Conservation (phyloP, 768 basidiomycete species). For the Mycena vitilis region DNA sequence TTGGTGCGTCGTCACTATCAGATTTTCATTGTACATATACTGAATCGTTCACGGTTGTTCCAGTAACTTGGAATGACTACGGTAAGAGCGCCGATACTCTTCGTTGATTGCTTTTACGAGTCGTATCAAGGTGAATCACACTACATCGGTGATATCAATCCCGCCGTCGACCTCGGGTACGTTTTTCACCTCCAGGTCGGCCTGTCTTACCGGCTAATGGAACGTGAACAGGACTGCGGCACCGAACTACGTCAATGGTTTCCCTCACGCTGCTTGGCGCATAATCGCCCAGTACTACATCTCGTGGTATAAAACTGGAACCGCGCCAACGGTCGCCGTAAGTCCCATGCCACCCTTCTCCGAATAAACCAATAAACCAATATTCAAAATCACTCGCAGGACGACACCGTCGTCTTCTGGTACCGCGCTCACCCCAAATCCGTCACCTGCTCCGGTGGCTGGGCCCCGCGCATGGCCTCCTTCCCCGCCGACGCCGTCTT, state of each 20-base stretch:
- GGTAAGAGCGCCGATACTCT: constrained; percentile 12
- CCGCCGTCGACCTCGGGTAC: constrained; percentile 39
- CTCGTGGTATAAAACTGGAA: constrained; percentile 39
- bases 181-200: not conserved
- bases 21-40: not conserved
- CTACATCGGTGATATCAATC: constrained; percentile 51
- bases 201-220: not conserved
- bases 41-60: too few relatives aligned
- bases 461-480: constrained; percentile 42
- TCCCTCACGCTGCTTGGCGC: constrained; percentile 41
- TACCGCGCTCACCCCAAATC: constrained; percentile 41
- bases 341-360: constrained; percentile 29
- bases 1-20: constrained; percentile 14
- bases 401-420: constrained; percentile 42
- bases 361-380: constrained; percentile 29
- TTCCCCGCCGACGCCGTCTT: constrained; percentile 52
- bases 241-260: constrained; percentile 41
- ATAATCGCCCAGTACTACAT: constrained; percentile 43
- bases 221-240: constrained; percentile 25
- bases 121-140: constrained; percentile 48
- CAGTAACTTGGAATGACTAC: constrained; percentile 40
- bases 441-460: constrained; percentile 41
- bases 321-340: constrained; percentile 44
- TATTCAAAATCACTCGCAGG: constrained; percentile 30
- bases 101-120: too few relatives aligned